Base-by-base conservation (phyloP, 495 filamentous ascomycete genomes). In the Glarea lozoyensis region DNA sequence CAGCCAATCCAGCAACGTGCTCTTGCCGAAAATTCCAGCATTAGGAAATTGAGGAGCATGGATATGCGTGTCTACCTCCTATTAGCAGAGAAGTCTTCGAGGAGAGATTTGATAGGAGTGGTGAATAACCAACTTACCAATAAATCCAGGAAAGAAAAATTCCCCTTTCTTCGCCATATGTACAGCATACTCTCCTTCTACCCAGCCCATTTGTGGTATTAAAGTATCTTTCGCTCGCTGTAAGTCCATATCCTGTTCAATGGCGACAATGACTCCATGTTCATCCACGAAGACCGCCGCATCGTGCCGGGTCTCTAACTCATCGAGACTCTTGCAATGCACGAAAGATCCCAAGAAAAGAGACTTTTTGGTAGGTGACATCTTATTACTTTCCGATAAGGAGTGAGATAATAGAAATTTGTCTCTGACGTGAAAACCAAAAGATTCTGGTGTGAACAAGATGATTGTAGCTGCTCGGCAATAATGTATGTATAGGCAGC, bases 31-130 rank as follows among this genome's bases (percentile, higher is more conserved):
- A 52, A 97, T 78, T 38, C 90, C 90, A 5, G 76, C 69, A 53
- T 97, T 97, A 43, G 90, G 88, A 56, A 93, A 92, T 67, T 97
- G 90, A 0, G 87, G 75, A 34, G 90, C 90, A 61, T 97, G 90
- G 49, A 94, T 83, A 61, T 97, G 90, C 11, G 90, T 94, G 61
- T 97, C 89, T 87, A 45, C 9, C 24, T 27, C 10, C 29, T 33
- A 40, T 59, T 33, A 53, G 27, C 17, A 25, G 24, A 25, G 36
- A 48, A 11, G 34, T 42, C 15, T 48, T 15, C 2, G 15, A 15
- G 16, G 23, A 20, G n/a, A n/a, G n/a, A n/a, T n/a, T n/a, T n/a
- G 31, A 24, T 2, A 38, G 32, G 16, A 13, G 43, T 17, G 10
- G n/a, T n/a, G n/a, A n/a, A 46, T 21, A 18, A 23, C 15, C 15